Base-by-base conservation (phyloP, 345 rosid genomes). In the Schrenkiella parvula region DNA sequence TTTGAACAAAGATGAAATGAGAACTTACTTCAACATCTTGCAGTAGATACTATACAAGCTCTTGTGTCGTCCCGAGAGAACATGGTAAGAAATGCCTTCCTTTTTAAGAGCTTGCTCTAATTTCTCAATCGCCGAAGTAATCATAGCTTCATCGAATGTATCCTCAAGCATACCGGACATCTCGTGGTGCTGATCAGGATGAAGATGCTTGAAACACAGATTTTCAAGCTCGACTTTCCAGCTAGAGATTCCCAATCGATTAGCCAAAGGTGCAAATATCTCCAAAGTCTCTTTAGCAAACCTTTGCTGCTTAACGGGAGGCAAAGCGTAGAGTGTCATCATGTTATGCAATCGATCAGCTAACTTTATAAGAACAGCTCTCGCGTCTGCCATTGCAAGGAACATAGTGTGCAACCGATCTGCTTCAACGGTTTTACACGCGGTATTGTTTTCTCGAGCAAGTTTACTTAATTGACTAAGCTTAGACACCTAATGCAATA, bases 321-420 rank as follows among this genome's bases (percentile, higher is more conserved):
- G 84, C 79, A 95, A 76, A 3, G 96, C 96, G 69, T 88, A 89
- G 2, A 95, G 86, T 0, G 99, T 95, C 81, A 79, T 78, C 99
- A 95, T 95, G 78, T 95, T 95, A 73, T 95, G 99, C 71, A 95
- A 80, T 43, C 99, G 88, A 83, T 91, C 99, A 12, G 99, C 99
- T 78, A 95, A 71, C 66, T 95, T 95, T 35, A 91, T 91, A 63
- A 91, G 91, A 54, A 95, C 96, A 46, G 99, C 97, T 80, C 97
- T 86, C 18, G 96, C 96, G 69, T 95, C 99, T 31, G 91, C 88
- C 96, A 95, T 91, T 25, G 92, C 97, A 15, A 95, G 95, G 74
- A 91, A 89, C 96, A 95, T 87, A 35, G 97, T 91, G 70, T 91
- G 99, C 68, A 95, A 69, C 46, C 96, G 91, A 84, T 91, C 97